Evolutionary conservation across 441 rosid genomes (phyloP).

Genomic region (Aleurites moluccanus): DNA sequence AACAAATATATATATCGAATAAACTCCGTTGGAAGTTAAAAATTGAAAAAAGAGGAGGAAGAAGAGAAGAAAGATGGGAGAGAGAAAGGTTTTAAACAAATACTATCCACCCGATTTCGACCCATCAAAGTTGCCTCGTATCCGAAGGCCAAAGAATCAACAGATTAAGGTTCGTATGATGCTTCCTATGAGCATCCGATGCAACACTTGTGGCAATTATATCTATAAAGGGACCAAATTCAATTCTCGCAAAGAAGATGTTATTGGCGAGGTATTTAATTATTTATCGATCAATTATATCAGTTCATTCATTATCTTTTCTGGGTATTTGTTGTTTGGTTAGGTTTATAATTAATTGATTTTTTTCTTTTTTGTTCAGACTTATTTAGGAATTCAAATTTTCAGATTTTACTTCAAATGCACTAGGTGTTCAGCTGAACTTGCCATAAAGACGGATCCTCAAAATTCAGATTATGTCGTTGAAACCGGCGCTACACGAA

Average conservation of each 20-base stretch:
- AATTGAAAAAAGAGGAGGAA: neutral
- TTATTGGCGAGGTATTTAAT: constrained; percentile 66
- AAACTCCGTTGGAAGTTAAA: too few species aligned
- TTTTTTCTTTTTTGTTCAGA: constrained; percentile 51
- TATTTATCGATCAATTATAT: neutral
- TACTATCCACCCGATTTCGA: constrained; percentile 93
- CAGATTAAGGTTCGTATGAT: constrained; percentile 82
- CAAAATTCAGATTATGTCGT: constrained; percentile 79
- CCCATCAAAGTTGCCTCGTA: constrained; percentile 75
- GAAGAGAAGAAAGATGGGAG: constrained; percentile 59
- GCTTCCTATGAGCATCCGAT: constrained; percentile 85
- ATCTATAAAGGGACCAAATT: constrained; percentile 75
- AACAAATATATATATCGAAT: too few species aligned
- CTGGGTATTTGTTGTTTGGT: neutral
- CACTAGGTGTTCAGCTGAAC: constrained; percentile 80
- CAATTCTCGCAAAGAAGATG: constrained; percentile 72
- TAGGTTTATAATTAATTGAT: neutral
- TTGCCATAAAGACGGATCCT: constrained; percentile 80
- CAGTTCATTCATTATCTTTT: neutral
- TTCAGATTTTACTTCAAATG: constrained; percentile 75
- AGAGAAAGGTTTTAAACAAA: constrained; percentile 82
- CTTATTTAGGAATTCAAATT: constrained; percentile 79
- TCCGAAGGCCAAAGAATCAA: constrained; percentile 66
- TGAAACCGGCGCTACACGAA: constrained; percentile 75
- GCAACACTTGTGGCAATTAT: constrained; percentile 81